Evolutionary conservation across 1,139 yeast genomes (phyloP).

Genomic region (Candida sojae): DNA sequence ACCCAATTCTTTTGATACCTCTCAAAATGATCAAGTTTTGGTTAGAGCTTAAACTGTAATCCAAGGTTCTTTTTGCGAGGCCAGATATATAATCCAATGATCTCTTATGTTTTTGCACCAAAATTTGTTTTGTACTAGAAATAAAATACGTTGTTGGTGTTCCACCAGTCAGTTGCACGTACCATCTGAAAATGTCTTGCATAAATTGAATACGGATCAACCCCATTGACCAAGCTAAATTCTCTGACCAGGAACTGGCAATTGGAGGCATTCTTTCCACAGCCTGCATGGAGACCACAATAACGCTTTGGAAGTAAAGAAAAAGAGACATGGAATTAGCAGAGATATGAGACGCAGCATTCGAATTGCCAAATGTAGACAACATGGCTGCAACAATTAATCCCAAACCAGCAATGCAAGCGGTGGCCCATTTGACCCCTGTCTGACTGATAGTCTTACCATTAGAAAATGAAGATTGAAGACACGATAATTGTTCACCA

Average conservation of each 20-base stretch:
- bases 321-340: conserved; percentile 76
- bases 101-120: conserved; percentile 56
- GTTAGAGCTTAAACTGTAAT: conserved; percentile 37
- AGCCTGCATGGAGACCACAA: conserved; percentile 68
- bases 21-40: conserved; percentile 59
- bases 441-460: conserved; percentile 75
- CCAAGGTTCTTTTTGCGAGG: conserved; percentile 29
- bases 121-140: conserved; percentile 56
- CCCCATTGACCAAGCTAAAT: conserved; percentile 87
- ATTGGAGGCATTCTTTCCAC: conserved; percentile 78
- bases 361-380: conserved; percentile 75
- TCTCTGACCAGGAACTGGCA: conserved; percentile 79
- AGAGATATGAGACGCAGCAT: conserved; percentile 75
- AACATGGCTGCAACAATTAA: conserved; percentile 65
- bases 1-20: conserved; percentile 77
- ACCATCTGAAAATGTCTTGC: conserved; percentile 82
- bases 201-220: conserved; percentile 65
- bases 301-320: conserved; percentile 76
- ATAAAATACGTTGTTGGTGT: conserved; percentile 61
- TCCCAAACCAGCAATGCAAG: conserved; percentile 79
- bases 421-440: conserved; percentile 85
- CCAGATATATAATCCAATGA: conserved; percentile 30
- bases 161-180: conserved; percentile 79
- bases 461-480: conserved; percentile 68
- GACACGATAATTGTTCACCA: conserved; percentile 58